Conservation (phyloP, 768 basidiomycete genomes). For the Chlorophyllum brunneum region DNA sequence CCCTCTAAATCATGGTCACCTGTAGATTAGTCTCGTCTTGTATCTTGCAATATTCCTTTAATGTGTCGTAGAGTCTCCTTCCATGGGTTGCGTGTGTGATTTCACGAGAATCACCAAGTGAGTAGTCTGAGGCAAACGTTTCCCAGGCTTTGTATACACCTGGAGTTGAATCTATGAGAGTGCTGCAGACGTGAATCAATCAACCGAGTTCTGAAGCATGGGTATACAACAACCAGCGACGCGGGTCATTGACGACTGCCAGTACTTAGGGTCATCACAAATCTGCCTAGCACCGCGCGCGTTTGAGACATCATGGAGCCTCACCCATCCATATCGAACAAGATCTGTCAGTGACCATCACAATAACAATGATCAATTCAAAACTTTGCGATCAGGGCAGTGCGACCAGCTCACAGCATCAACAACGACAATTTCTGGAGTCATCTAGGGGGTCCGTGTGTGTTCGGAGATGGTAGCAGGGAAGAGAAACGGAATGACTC, state of each 20-base stretch:
- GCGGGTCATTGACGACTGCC: slow-evolving; percentile 1
- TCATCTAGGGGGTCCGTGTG: slow-evolving; percentile 20
- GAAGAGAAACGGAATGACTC: neutral
- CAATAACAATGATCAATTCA: slow-evolving; percentile 1
- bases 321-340: slow-evolving; percentile 73
- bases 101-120: slow-evolving; percentile 40
- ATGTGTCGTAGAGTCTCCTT: slow-evolving; percentile 69
- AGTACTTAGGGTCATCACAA: neutral
- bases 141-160: slow-evolving; percentile 80
- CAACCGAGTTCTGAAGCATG: slow-evolving; percentile 4
- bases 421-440: slow-evolving; percentile 32
- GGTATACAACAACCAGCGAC: neutral
- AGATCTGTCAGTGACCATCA: slow-evolving; percentile 35
- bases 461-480: neutral
- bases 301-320: slow-evolving; percentile 12
- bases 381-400: neutral
- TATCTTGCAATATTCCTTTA: slow-evolving; percentile 66
- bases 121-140: slow-evolving; percentile 61
- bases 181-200: slow-evolving; percentile 35
- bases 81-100: slow-evolving; percentile 69
- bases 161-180: slow-evolving; percentile 78
- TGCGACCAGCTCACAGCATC: slow-evolving; percentile 44
- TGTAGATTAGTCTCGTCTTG: slow-evolving; percentile 50
- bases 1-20: slow-evolving; percentile 33
- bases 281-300: neutral